phyloP scores from a whole-genome alignment of 2,329 filamentous ascomycete genomes.

The Didymella pomorum region DNA sequence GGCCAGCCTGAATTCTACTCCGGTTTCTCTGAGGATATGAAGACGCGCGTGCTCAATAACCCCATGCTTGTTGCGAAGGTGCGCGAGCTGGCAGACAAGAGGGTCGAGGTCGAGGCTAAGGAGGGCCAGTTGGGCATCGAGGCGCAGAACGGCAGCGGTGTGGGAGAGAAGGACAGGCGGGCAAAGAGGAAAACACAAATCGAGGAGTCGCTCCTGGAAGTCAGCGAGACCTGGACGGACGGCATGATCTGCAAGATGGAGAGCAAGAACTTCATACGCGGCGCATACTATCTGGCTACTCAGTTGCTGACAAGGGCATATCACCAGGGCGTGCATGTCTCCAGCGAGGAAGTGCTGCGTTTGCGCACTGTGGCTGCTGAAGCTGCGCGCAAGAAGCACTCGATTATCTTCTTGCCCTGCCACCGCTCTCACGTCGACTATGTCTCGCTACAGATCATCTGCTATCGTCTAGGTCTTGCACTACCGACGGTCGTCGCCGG shows the following conservation, averaged over 20 bases:
- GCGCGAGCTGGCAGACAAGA: slow-evolving; percentile 74
- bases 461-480: slow-evolving; percentile 88
- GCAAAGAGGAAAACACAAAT: slow-evolving; percentile 74
- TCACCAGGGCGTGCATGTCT: slow-evolving; percentile 97
- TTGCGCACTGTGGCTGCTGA: slow-evolving; percentile 82
- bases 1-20: slow-evolving; percentile 93
- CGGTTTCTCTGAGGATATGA: slow-evolving; percentile 93
- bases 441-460: slow-evolving; percentile 92
- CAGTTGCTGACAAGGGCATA: slow-evolving; percentile 92
- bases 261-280: slow-evolving; percentile 87
- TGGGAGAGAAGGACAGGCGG: slow-evolving; percentile 59
- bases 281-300: slow-evolving; percentile 87
- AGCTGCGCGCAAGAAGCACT: slow-evolving; percentile 87
- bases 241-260: slow-evolving; percentile 99
- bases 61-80: slow-evolving; percentile 79
- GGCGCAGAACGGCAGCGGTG: slow-evolving; percentile 7
- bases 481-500: slow-evolving; percentile 92
- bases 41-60: slow-evolving; percentile 75
- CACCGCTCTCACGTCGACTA: slow-evolving; percentile 97
- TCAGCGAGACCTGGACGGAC: slow-evolving; percentile 86
- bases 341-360: slow-evolving; percentile 88
- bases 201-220: slow-evolving; percentile 75
- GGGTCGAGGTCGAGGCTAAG: slow-evolving; percentile 77
- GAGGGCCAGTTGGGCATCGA: slow-evolving; percentile 65
- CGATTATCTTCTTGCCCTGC: slow-evolving; percentile 93